These are phyloP conservation scores for Ogataea angusta DNA, from an alignment of 805 yeast genomes.

Conservation along the genomic window DNA sequence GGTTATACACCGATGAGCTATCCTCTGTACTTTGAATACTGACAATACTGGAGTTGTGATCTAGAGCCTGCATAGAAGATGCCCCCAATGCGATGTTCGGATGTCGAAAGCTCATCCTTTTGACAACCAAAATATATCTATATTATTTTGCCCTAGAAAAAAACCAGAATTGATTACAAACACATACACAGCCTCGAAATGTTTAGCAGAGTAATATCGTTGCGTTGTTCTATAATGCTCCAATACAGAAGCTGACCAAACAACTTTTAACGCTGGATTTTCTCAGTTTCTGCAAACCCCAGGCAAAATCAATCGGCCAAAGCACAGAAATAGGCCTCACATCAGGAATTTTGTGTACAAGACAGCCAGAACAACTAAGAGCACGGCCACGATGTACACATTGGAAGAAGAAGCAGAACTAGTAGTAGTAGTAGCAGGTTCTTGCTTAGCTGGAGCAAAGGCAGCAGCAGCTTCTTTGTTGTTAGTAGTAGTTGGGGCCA, in stretches of 20 bases:
- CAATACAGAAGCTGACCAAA: slow-evolving; percentile 5
- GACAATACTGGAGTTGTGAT: neutral
- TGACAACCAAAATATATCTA: neutral
- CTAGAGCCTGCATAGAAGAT: slow-evolving; percentile 2
- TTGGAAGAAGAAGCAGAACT: slow-evolving; percentile 6
- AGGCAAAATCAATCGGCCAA: slow-evolving; percentile 1
- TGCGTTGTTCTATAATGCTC: slow-evolving; percentile 1
- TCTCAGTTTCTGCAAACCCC: neutral
- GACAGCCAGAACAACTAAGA: slow-evolving; percentile 22
- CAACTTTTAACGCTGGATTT: neutral
- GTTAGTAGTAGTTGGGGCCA: slow-evolving; percentile 11
- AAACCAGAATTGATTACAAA: neutral
- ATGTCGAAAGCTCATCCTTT: slow-evolving; percentile 18
- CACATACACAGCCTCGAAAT: slow-evolving; percentile 6
- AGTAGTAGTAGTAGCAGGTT: neutral
- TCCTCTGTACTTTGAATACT: slow-evolving; percentile 8
- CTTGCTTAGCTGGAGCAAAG: slow-evolving; percentile 4
- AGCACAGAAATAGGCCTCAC: slow-evolving; percentile 3
- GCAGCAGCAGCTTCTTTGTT: slow-evolving; percentile 4
- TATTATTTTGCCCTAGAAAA: slow-evolving; percentile 3
- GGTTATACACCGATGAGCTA: slow-evolving; percentile 3
- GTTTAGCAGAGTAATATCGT: slow-evolving; percentile 1
- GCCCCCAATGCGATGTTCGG: slow-evolving; percentile 18
- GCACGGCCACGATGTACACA: slow-evolving; percentile 19
- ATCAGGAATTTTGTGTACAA: slow-evolving; percentile 18